Percentiles rank a stretch among this genome's conserved stretches.
These are phyloP conservation scores for Phytophthora quininea DNA, from an alignment of 352 stramenopile species.

Conservation along the genomic window DNA sequence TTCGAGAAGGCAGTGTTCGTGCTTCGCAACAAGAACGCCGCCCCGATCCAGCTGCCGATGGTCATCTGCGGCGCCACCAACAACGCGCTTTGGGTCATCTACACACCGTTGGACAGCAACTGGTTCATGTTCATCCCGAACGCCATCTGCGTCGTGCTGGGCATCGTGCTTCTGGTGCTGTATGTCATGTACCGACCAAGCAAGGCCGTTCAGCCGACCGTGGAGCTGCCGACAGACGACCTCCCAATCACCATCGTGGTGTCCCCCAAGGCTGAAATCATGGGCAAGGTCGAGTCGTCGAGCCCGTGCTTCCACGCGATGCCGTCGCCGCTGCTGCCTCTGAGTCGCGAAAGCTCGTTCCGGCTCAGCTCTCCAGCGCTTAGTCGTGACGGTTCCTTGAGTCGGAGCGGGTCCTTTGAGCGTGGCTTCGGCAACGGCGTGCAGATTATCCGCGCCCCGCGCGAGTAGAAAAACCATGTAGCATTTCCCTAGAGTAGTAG, in stretches of 20 bases:
- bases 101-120: constrained; percentile 47
- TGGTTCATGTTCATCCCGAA: constrained; percentile 64
- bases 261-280: constrained; percentile 28
- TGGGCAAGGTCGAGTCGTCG: constrained; percentile 17
- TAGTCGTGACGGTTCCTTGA: constrained; percentile 20
- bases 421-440: constrained; percentile 13
- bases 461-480: constrained; percentile 6
- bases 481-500: too few relatives aligned
- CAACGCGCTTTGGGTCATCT: constrained; percentile 54
- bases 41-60: constrained; percentile 56
- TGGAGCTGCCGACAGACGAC: constrained; percentile 23
- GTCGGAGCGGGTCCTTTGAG: constrained; percentile 16
- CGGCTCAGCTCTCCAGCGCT: constrained; percentile 18
- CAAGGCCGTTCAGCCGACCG: constrained; percentile 15
- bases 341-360: constrained; percentile 35
- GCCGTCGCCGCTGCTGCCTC: constrained; percentile 25
- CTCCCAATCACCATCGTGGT: constrained; percentile 38
- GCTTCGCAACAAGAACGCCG: constrained; percentile 47
- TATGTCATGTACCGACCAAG: constrained; percentile 54
- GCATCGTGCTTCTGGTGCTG: constrained; percentile 40
- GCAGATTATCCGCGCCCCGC: constrained; percentile 22
- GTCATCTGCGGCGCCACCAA: constrained; percentile 48
- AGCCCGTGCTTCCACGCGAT: constrained; percentile 32
- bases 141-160: constrained; percentile 41
- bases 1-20: constrained; percentile 50